Evolutionary conservation across 2,329 filamentous ascomycete genomes (phyloP), one percentile per base, ranked within the genome.

Genomic region (Alternaria arborescens): DNA sequence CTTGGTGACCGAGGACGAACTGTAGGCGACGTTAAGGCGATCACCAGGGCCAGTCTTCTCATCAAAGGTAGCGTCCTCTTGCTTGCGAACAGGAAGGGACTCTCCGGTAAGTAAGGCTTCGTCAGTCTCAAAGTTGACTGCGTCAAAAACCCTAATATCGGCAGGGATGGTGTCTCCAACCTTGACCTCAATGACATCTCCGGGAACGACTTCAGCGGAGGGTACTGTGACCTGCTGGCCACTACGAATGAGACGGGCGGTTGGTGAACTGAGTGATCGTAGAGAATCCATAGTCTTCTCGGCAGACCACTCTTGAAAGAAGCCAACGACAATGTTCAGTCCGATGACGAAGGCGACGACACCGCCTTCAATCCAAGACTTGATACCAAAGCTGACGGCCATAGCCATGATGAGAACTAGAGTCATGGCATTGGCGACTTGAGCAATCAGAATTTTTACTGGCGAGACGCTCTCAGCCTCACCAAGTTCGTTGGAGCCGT

Each of bases 401-500:
- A 83, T 83, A 32, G 80, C 82, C 56, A 83, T 69, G 36, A 83
- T 79, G n/a, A 83, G 74, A 6, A 89, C 89, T 76, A 91, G 75
- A 66, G 91, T 90, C 91, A 93, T 92, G 59, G 91, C 90, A 82
- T 93, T 93, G 73, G 88, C 86, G 22, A 92, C 78, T 76, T 93
- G 91, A 69, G 89, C 89, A 59, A 90, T 80, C 47, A 93, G 80
- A 42, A 93, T 91, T 69, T 89, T 93, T 70, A 84, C 88, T 82
- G 90, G 88, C 84, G 73, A 86, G 48, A 93, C 88, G 28, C 86
- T 86, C 28, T 85, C 87, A 20, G 85, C 88, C 20, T 91, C 86
- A 44, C 92, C 87, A 20, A 93, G 83, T 72, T 92, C 89, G 79
- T 93, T 93, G 18, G 78, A 82, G 51, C 89, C 89, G 73, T 89